Evolutionary conservation across 2,329 filamentous ascomycete genomes (phyloP), one percentile per base, ranked within the genome.

Genomic region (Leptodontidium sp.): DNA sequence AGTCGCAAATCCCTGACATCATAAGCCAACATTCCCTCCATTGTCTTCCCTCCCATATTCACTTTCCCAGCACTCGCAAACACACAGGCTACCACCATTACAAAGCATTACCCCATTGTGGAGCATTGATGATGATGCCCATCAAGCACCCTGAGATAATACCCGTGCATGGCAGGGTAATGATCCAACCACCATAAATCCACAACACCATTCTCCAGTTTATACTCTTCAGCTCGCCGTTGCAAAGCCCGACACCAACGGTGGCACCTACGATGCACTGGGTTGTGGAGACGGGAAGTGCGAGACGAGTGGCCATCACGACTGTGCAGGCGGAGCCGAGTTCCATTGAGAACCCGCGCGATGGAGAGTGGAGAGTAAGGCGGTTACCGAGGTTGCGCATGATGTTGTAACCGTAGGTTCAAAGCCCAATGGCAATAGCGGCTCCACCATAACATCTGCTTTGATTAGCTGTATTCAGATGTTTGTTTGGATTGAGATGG

Each of bases 211-310:
- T 87, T 69, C 86, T 84, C 85, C 86, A 90, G 80, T 90, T 90
- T 74, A 90, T 86, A 35, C 86, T 84, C 59, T 84, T 82, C 81
- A 83, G 84, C 57, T 84, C 84, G 32, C 87, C 87, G 58, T 86
- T 87, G 79, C 86, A 88, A 21, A 90, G 83, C 68, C 87, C 88
- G 61, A 90, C 87, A 69, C 87, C 87, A 57, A 90, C 87, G 24
- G 87, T 89, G 52, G 87, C 85, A 58, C 87, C 87, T 52, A 84
- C 87, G 74, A 89, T 88, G 77, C 88, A 90, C 80, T 90, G 88
- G 0, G 88, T 89, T 1, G 88, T 91, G 1, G 87, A 90, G 40
- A 91, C 84, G 1, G 88, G 88, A 1, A 91, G 84, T 65, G 85
- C 81, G 38, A 90, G 83, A 67, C 87, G 86, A 1, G 89, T 90